Percentiles rank a stretch among this genome's conserved stretches.
phyloP scores from a whole-genome alignment of 176 grass and related monocot species.

The Elymus sibiricus region DNA sequence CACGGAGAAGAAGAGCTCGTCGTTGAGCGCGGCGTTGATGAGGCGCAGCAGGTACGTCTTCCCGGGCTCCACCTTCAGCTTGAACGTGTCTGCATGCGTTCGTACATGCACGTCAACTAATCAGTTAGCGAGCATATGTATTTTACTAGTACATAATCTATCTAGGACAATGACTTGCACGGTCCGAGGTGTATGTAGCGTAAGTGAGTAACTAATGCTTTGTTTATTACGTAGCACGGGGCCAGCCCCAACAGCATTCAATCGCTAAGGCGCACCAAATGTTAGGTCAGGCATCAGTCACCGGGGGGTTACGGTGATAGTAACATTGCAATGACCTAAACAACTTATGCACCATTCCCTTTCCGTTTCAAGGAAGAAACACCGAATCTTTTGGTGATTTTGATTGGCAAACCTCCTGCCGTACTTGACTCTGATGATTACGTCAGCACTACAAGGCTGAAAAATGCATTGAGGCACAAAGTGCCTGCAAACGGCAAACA shows the following conservation, averaged over 20 bases:
- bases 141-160: neutral
- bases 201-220: neutral
- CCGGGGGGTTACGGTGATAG: neutral
- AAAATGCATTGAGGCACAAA: neutral
- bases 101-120: neutral
- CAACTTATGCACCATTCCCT: slow-evolving; percentile 14
- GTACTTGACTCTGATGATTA: neutral
- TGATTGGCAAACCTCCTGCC: slow-evolving; percentile 2
- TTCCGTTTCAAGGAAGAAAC: slow-evolving; percentile 32
- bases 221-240: slow-evolving; percentile 4
- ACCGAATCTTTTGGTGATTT: slow-evolving; percentile 31
- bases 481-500: neutral
- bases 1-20: slow-evolving; percentile 74
- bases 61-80: slow-evolving; percentile 51
- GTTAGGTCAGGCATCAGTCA: slow-evolving; percentile 29
- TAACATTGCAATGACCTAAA: slow-evolving; percentile 9
- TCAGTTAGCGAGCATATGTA: neutral
- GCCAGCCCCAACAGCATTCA: neutral
- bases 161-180: too few species aligned
- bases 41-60: slow-evolving; percentile 68
- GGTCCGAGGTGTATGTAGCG: neutral
- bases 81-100: slow-evolving; percentile 48
- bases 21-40: slow-evolving; percentile 71
- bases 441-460: too few species aligned
- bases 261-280: slow-evolving; percentile 23